phyloP scores from a whole-genome alignment of 2,329 filamentous ascomycete genomes.

The Mycosphaerella sp. region DNA sequence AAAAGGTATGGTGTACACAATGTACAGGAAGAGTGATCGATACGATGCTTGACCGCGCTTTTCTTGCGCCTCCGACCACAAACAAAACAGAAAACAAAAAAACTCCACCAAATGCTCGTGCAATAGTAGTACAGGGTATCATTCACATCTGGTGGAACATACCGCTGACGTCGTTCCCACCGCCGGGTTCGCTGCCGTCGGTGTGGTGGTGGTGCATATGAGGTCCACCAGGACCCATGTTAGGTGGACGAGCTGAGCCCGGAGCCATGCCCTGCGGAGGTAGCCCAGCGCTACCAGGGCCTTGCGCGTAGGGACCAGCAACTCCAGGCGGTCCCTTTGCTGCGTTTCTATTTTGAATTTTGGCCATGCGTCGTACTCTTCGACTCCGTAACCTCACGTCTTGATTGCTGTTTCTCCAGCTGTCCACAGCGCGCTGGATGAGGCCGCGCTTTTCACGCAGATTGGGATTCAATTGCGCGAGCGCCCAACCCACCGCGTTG shows the following conservation, averaged over 20 bases:
- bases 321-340: conserved; percentile 21
- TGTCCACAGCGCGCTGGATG: conserved; percentile 95
- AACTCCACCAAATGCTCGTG: conserved; percentile 21
- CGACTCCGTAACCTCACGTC: conserved; percentile 86
- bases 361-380: conserved; percentile 89
- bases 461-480: conserved; percentile 86
- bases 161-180: conserved; percentile 74
- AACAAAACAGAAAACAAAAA: neutral
- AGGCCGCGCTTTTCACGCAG: conserved; percentile 88
- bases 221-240: conserved; percentile 48
- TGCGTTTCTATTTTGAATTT: conserved; percentile 69
- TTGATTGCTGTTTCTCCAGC: conserved; percentile 98
- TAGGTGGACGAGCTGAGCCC: conserved; percentile 54
- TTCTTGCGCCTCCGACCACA: conserved; percentile 12
- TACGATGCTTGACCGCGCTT: conserved; percentile 17
- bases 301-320: conserved; percentile 55
- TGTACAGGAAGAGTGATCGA: conserved; percentile 23
- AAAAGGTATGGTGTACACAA: conserved; percentile 25
- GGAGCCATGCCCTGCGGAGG: conserved; percentile 56
- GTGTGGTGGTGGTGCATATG: conserved; percentile 67
- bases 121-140: conserved; percentile 38
- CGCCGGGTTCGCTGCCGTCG: conserved; percentile 60
- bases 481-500: conserved; percentile 98
- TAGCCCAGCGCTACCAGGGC: conserved; percentile 53
- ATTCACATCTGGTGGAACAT: conserved; percentile 90